Base-by-base conservation (phyloP, 2,329 filamentous ascomycete genomes). In the Diaporthe ilicicola region DNA sequence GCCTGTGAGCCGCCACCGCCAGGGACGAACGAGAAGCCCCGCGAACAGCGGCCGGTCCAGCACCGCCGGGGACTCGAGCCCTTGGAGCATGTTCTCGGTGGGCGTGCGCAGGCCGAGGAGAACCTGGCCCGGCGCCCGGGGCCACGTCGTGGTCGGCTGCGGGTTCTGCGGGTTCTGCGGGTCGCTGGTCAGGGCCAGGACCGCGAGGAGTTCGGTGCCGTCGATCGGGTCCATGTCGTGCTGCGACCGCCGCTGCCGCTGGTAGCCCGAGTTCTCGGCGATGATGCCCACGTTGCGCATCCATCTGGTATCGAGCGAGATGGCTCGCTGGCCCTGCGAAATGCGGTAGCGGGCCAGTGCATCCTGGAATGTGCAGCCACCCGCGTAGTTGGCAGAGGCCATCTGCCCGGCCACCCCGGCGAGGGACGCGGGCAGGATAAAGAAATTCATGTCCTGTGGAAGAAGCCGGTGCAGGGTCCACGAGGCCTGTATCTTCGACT, bases 361-460 rank as follows among this genome's bases (percentile, higher is more conserved):
- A 56, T 83, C 80, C 42, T 81, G 76, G 73, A 77, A 81, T 1
- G 76, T 73, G 70, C 80, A 81, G 19, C 78, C 78, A 1, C 77
- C 78, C 2, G 75, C 73, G 62, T 81, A 81, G 65, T 78, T 79
- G 69, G 74, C 67, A 34, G 78, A 77, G 0, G 71, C 74, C 8
- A 72, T 53, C 24, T 72, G 70, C 10, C 77, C 78, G 9, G 77
- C 34, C 12, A 77, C 70, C 9, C 76, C 76, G 2, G 74, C 72
- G 9, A 78, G 42, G 9, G 78, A 80, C 4, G 74, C 76, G 34
- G 77, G 74, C 29, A 78, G 54, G 51, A 80, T 64, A 59, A 81
- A 81, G 71, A 81, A 78, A 69, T 79, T 76, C 10, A 81, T 70
- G 10, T 73, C 66, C 5, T 65, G 34, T 6, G 29, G 44, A 2